Conservation (phyloP, 495 filamentous ascomycete genomes). For the Hypoxylon fragiforme region DNA sequence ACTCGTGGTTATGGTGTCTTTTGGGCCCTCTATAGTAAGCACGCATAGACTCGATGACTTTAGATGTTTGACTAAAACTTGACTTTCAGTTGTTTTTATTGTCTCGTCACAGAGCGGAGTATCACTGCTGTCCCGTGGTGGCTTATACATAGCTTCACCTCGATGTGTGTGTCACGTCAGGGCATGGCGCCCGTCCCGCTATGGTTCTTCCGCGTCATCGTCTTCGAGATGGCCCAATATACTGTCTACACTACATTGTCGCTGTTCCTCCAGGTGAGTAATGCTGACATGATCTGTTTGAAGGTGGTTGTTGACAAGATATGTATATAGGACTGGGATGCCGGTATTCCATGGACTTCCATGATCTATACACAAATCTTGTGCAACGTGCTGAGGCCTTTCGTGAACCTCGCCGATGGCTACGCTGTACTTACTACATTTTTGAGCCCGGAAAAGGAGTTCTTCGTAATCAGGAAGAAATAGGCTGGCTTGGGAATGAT, state of each 20-base stretch:
- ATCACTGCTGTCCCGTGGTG: background rate
- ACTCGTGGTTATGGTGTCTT: background rate
- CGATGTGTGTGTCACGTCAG: background rate
- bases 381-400: background rate
- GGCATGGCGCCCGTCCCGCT: background rate
- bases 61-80: background rate
- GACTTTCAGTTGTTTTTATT: background rate
- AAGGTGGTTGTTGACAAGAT: background rate
- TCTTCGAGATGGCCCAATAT: background rate
- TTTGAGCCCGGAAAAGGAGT: background rate
- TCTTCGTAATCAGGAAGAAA: background rate
- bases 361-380: background rate
- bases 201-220: background rate
- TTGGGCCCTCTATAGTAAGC: background rate
- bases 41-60: background rate
- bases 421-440: background rate
- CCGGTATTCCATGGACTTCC: background rate
- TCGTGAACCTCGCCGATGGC: background rate
- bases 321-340: background rate
- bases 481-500: background rate
- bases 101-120: background rate
- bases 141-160: background rate
- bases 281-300: background rate
- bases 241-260: background rate
- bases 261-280: background rate